These are phyloP conservation scores for Seiridium unicorne DNA, from an alignment of 2,329 filamentous ascomycete genomes.

Conservation along the genomic window DNA sequence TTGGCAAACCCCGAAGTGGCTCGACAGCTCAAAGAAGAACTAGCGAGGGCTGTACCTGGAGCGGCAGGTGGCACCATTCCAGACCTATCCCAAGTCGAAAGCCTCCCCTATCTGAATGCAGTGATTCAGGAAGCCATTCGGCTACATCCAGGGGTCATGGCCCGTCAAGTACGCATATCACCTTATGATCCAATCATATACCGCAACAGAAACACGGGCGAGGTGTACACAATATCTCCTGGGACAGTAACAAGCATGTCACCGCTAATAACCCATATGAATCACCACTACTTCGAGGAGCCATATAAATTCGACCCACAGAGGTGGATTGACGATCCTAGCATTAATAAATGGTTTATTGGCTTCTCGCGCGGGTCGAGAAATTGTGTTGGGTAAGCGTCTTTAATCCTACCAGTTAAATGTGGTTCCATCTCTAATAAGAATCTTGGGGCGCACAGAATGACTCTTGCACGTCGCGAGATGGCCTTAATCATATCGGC, in stretches of 20 bases:
- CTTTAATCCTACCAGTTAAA: too few relatives aligned
- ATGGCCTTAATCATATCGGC: not conserved
- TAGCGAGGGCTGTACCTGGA: not conserved
- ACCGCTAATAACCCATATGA: not conserved
- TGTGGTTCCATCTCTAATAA: too few relatives aligned
- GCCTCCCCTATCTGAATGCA: not conserved
- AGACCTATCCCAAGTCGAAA: not conserved
- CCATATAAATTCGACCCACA: not conserved
- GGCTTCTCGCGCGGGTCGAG: not conserved
- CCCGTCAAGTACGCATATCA: not conserved
- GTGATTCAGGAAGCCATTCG: not conserved
- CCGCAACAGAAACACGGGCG: not conserved
- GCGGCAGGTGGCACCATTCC: not conserved
- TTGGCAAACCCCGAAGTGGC: not conserved
- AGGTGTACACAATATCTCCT: not conserved
- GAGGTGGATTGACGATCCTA: not conserved
- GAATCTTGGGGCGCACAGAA: too few relatives aligned
- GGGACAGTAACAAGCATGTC: not conserved
- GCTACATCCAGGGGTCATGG: not conserved
- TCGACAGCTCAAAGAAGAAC: not conserved
- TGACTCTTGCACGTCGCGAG: not conserved
- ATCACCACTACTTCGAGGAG: not conserved
- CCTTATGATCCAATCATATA: not conserved
- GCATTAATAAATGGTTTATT: not conserved
- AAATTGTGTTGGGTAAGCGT: not conserved